Conservation (phyloP, 2,329 filamentous ascomycete species). For the Penicillium sp. region DNA sequence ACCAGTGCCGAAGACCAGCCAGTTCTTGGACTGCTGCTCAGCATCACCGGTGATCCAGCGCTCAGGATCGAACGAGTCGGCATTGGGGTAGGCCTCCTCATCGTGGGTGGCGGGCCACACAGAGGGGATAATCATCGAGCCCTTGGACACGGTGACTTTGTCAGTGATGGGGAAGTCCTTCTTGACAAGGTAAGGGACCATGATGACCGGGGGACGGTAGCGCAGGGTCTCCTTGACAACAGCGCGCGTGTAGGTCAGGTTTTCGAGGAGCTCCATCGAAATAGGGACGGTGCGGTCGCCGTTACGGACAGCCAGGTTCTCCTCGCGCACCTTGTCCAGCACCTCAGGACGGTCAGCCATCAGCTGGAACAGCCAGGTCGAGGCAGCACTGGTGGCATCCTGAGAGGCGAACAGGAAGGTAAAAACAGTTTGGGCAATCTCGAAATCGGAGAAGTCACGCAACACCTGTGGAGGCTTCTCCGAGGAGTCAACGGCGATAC, state of each 20-base stretch:
- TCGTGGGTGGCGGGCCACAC: conserved; percentile 89
- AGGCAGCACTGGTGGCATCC: conserved; percentile 90
- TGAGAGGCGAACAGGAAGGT: conserved; percentile 97
- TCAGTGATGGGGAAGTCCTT: conserved; percentile 89
- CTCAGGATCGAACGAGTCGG: conserved; percentile 85
- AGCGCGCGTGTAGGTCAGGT: conserved; percentile 83
- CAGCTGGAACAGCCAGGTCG: conserved; percentile 93
- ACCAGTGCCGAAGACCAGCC: conserved; percentile 90
- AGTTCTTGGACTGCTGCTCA: conserved; percentile 92
- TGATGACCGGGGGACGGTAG: conserved; percentile 92
- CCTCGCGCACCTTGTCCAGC: conserved; percentile 83
- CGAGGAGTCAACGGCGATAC: conserved; percentile 62
- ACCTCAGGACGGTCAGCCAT: conserved; percentile 92
- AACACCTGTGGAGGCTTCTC: conserved; percentile 81
- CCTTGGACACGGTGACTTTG: conserved; percentile 87
- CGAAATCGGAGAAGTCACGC: conserved; percentile 82
- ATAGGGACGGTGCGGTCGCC: conserved; percentile 69
- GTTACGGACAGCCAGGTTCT: conserved; percentile 74
- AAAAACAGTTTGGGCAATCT: conserved; percentile 91
- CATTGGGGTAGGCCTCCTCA: conserved; percentile 84
- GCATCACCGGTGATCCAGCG: conserved; percentile 88
- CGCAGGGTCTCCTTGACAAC: conserved; percentile 88
- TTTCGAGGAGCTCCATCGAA: conserved; percentile 82
- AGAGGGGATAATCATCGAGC: conserved; percentile 90
- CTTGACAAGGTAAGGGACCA: conserved; percentile 94